Conservation (phyloP, 2,329 filamentous ascomycete species). For the Sclerotinia borealis region DNA sequence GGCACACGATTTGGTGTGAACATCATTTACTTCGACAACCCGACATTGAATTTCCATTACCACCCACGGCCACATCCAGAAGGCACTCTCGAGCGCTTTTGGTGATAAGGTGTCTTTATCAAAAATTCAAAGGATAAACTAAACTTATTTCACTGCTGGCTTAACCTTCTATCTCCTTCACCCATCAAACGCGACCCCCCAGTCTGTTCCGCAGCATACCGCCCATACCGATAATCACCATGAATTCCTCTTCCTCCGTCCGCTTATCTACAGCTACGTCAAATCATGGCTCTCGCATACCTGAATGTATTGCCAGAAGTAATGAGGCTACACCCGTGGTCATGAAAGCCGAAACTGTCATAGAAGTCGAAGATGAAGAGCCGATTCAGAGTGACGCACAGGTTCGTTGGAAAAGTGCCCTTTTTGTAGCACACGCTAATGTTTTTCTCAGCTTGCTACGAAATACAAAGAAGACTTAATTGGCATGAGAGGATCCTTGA, state of each 20-base stretch:
- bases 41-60: not conserved
- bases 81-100: not conserved
- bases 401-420: conserved; percentile 11
- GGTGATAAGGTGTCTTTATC: not conserved
- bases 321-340: conserved; percentile 11
- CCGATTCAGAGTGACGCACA: conserved; percentile 15
- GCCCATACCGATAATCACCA: conserved; percentile 4
- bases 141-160: not conserved
- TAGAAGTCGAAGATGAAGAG: conserved; percentile 7
- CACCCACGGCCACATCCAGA: not conserved
- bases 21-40: not conserved
- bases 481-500: conserved; percentile 53
- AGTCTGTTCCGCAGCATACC: not conserved
- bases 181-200: not conserved
- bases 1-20: not conserved
- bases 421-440: conserved; percentile 10
- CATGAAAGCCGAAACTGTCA: not conserved
- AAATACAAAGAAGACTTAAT: conserved; percentile 46
- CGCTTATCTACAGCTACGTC: not conserved
- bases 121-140: not conserved
- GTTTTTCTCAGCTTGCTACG: conserved; percentile 22
- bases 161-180: not conserved
- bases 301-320: conserved; percentile 2
- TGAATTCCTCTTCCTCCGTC: conserved; percentile 16
- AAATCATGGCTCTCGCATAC: conserved; percentile 6